Percentiles rank a stretch among this genome's conserved stretches.
phyloP scores from a whole-genome alignment of 768 basidiomycete genomes.

The Trametopsis cervina region DNA sequence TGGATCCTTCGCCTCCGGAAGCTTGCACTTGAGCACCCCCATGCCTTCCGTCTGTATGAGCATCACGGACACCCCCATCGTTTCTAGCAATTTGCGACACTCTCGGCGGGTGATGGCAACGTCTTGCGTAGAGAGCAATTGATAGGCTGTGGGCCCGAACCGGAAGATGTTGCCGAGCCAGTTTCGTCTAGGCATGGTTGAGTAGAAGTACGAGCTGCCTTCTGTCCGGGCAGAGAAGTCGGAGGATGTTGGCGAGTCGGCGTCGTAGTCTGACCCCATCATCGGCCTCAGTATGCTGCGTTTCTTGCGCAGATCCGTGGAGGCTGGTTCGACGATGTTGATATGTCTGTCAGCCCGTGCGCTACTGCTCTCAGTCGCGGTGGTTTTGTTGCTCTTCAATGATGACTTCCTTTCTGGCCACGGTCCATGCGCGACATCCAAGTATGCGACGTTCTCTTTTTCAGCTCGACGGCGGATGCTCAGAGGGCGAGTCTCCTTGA shows the following conservation, averaged over 20 bases:
- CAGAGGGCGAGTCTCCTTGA: slow-evolving; percentile 34
- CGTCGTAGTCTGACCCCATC: slow-evolving; percentile 11
- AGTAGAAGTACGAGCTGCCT: slow-evolving; percentile 30
- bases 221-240: slow-evolving; percentile 34
- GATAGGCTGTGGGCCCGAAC: slow-evolving; percentile 61
- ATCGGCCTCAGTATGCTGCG: slow-evolving; percentile 12
- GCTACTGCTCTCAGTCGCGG: slow-evolving; percentile 17
- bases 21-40: slow-evolving; percentile 68
- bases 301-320: slow-evolving; percentile 16
- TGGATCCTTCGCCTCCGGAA: slow-evolving; percentile 59
- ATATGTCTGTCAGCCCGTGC: slow-evolving; percentile 31
- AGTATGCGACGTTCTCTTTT: slow-evolving; percentile 49
- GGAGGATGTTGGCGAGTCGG: slow-evolving; percentile 39
- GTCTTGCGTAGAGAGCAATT: slow-evolving; percentile 52
- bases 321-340: slow-evolving; percentile 46
- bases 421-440: slow-evolving; percentile 5
- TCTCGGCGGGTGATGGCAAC: slow-evolving; percentile 62
- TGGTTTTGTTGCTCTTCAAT: slow-evolving; percentile 28
- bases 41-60: slow-evolving; percentile 57
- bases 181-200: slow-evolving; percentile 40
- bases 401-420: slow-evolving; percentile 33
- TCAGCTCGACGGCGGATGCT: slow-evolving; percentile 34
- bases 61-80: slow-evolving; percentile 61
- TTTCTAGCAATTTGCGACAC: slow-evolving; percentile 66
- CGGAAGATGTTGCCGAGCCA: slow-evolving; percentile 92